Evolutionary conservation across 805 yeast species (phyloP).

Genomic region (Pichia ethanolica): DNA sequence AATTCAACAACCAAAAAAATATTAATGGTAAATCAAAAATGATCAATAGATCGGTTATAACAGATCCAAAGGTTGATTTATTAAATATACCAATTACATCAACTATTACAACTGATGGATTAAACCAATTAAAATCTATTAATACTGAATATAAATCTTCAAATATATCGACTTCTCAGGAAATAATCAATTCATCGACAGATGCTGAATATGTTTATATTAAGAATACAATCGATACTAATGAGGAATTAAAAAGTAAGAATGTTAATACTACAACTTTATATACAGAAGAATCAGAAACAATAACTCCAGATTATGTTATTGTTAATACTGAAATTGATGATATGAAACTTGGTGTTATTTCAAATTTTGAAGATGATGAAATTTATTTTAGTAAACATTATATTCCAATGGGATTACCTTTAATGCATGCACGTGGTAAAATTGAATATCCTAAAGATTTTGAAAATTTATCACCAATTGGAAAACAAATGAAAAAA

Average conservation of each 20-base stretch:
- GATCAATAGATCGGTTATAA: not conserved
- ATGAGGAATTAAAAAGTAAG: not conserved
- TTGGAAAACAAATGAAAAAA: constrained; percentile 22
- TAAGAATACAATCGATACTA: not conserved
- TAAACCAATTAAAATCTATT: not conserved
- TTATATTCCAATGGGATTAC: constrained; percentile 18
- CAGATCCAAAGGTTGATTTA: not conserved
- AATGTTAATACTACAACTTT: not conserved
- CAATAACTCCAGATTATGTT: constrained; percentile 1
- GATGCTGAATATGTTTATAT: not conserved
- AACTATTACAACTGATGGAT: not conserved
- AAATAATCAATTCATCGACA: not conserved
- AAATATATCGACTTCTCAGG: not conserved
- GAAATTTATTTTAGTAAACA: constrained; percentile 20
- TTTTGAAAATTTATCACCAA: constrained; percentile 9
- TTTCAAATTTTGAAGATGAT: constrained; percentile 18
- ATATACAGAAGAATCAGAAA: not conserved
- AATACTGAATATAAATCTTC: not conserved
- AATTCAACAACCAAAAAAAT: not conserved
- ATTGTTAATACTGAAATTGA: constrained; percentile 1
- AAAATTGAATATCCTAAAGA: constrained; percentile 18
- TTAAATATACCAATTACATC: not conserved
- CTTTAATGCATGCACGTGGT: constrained; percentile 17
- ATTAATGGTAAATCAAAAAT: not conserved
- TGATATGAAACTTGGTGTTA: not conserved